Conservation (phyloP, 2,329 filamentous ascomycete species). For the Alternaria angustiovoidea region DNA sequence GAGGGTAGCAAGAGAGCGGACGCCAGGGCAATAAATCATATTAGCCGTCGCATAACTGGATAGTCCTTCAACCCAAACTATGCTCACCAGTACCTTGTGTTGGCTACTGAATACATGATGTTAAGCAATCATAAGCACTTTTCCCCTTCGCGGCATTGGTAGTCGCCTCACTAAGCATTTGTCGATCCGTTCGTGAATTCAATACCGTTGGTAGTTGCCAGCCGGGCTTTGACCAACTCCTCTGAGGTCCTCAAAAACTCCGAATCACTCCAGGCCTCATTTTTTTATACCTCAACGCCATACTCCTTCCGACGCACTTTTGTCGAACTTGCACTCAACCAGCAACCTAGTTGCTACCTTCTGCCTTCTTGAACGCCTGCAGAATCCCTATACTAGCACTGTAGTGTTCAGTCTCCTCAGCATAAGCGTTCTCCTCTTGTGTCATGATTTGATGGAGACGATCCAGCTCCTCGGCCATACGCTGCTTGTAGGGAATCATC, state of each 20-base stretch:
- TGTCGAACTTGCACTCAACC: background rate
- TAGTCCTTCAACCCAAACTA: background rate
- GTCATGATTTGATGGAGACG: conserved; percentile 25
- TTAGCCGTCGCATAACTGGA: background rate
- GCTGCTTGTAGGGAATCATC: conserved; percentile 26
- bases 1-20: conserved; percentile 50
- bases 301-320: conserved; percentile 2
- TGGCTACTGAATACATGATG: background rate
- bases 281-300: background rate
- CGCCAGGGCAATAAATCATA: conserved; percentile 3
- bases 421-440: conserved; percentile 22
- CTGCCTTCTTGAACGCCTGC: conserved; percentile 23
- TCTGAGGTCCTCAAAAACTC: background rate
- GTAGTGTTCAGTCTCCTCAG: conserved; percentile 27
- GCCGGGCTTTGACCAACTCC: background rate
- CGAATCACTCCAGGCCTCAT: conserved; percentile 9
- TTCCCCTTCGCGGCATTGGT: background rate
- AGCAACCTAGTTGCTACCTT: background rate
- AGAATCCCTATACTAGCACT: conserved; percentile 26
- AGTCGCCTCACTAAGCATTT: conserved; percentile 1
- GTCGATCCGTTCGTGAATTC: background rate
- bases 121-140: background rate
- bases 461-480: conserved; percentile 33
- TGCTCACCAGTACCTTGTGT: background rate
- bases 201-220: background rate